Base-by-base conservation (phyloP, 1,284 basidiomycete genomes). In the Vanrija sp. region DNA sequence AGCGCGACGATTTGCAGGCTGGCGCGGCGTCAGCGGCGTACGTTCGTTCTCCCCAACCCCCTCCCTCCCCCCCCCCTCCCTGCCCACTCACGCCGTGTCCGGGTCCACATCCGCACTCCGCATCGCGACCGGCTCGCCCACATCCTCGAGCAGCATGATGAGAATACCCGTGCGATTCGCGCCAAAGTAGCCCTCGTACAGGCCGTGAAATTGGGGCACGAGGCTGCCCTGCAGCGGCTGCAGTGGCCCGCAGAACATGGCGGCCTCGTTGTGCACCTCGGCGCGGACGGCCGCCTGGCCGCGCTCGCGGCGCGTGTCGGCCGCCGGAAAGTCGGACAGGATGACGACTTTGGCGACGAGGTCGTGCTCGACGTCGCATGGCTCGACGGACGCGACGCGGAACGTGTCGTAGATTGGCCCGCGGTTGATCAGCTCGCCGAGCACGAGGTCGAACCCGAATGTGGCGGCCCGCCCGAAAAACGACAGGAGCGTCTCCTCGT, bases 81-180 rank as follows among this genome's bases (percentile, higher is more conserved):
- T n/a, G n/a, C n/a, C 25, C 45, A 42, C 20, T 36, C 39, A 10
- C 18, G 18, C 15, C 22, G 31, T 14, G 31, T 31, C 31, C 10
- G 31, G 25, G 27, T 46, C 24, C 19, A 49, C 24, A 12, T 39
- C 47, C 10, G 10, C 27, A 15, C 19, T 10, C 18, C 5, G 16
- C 8, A 14, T 3, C 7, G 51, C 51, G 6, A 53, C n/a, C 10
- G 22, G 41, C 16, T 18, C n/a, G 4, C 51, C 51, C 36, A 43
- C 31, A 24, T 43, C 46, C 25, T 53, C 51, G 15, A 53, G 35
- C 12, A 53, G 41, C 46, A 48, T 44, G 35, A 53, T 22, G 36
- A 47, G 39, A 16, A 48, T 38, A 6, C 36, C 36, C 16, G 20
- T 24, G 41, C 35, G 35, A 18, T 36, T 25, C 3, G 14, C 6